Evolutionary conservation across 73 alveolate genomes (phyloP).

Genomic region (Breviolum minutum): DNA sequence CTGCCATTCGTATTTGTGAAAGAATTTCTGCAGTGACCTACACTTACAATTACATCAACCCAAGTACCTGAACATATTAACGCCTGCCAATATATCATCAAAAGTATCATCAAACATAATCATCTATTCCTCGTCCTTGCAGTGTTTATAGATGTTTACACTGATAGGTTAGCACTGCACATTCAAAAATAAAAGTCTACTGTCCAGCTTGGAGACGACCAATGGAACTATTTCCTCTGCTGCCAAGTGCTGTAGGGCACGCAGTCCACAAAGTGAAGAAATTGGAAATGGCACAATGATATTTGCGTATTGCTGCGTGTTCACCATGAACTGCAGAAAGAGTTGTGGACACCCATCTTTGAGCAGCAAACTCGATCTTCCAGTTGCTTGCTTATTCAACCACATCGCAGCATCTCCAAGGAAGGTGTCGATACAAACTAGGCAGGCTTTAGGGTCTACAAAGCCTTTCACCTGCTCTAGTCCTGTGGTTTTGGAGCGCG

Average conservation of each 20-base stretch:
- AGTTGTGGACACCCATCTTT: constrained; percentile 51
- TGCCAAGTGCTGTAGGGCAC: constrained; percentile 36
- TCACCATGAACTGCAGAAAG: constrained; percentile 56
- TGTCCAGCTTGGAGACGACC: background rate
- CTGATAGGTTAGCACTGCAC: too few species aligned
- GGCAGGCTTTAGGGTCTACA: constrained; percentile 8
- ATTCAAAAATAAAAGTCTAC: background rate
- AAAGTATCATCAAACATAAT: too few species aligned
- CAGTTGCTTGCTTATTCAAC: constrained; percentile 56
- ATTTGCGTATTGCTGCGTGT: background rate
- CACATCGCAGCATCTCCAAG: constrained; percentile 82
- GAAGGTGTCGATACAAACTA: constrained; percentile 75
- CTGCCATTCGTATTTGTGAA: too few species aligned
- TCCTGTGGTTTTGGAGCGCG: background rate
- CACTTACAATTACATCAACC: too few species aligned
- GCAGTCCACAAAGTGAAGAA: constrained; percentile 57
- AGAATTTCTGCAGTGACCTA: too few species aligned
- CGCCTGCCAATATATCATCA: too few species aligned
- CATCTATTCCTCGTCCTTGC: too few species aligned
- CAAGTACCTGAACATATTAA: too few species aligned
- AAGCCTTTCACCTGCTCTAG: background rate
- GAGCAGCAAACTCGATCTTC: constrained; percentile 38
- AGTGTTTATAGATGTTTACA: too few species aligned
- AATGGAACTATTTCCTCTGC: constrained; percentile 10
- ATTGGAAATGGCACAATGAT: constrained; percentile 62